Base-by-base conservation (phyloP, 2,329 filamentous ascomycete species). In the Thermoascus crustaceus region DNA sequence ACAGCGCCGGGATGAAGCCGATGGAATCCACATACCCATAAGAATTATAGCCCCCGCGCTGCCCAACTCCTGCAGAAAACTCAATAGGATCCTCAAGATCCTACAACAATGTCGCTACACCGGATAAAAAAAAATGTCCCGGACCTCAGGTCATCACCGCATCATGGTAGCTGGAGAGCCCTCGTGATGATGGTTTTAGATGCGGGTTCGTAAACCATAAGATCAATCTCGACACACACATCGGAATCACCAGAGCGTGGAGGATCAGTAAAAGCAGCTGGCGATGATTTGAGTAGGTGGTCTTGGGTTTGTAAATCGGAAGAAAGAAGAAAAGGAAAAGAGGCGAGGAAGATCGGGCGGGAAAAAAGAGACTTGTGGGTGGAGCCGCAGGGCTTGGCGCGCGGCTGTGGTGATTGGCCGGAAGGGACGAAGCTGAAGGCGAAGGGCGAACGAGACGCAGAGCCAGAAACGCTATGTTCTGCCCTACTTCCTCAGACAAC, bases 171-270 rank as follows among this genome's bases (percentile, higher is more conserved):
- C 55, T 49, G 31, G 19, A 44, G 43, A 63, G 60, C 58, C 60
- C 61, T 85, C 80, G 76, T 78, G 74, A 78, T 75, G 73, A 85
- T 80, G 80, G 81, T 85, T 85, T 85, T 85, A 81, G 69, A 80
- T 76, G 75, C 74, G 79, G 73, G 63, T 60, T 63, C 39, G 31
- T 42, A 42, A 42, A 37, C 42, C 45, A 47, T 37, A 44, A 54
- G 41, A 54, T 72, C 68, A 54, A 64, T 85, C 80, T 85, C 66
- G 80, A 82, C 80, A 64, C 70, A 74, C 74, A 62, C 73, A 75
- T 76, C 76, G 75, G 76, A 82, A 69, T 80, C 75, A 72, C 69
- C 76, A 81, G 74, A n/a, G n/a, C 69, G 70, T 72, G 75, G 72
- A 78, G 51, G 66, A 57, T 52, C 56, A 49, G 44, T 44, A 38